Conservation (phyloP, 2,329 filamentous ascomycete genomes). For the Exophiala sp. region DNA sequence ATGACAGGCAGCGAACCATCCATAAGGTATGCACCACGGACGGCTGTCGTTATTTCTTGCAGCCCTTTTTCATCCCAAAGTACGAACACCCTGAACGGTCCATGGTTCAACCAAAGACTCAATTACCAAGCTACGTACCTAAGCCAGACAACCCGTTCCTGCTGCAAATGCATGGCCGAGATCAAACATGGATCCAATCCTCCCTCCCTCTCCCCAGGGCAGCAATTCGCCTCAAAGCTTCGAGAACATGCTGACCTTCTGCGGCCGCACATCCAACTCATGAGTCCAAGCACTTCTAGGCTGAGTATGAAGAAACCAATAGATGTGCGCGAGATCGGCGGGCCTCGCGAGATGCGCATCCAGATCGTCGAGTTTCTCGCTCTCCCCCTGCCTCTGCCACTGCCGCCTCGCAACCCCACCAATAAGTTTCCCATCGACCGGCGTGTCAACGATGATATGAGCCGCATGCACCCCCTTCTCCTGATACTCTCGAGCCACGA, state of each 20-base stretch:
- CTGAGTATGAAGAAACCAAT: constrained; percentile 52
- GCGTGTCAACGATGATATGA: constrained; percentile 52
- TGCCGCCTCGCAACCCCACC: constrained; percentile 15
- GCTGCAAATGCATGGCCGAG: too few relatives aligned
- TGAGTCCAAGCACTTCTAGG: constrained; percentile 48
- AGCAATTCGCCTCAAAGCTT: constrained; percentile 19
- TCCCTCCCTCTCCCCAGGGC: too few relatives aligned
- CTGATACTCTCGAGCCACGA: constrained; percentile 50
- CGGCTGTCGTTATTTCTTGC: too few relatives aligned
- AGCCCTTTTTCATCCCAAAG: too few relatives aligned
- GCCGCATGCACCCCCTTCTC: constrained; percentile 52
- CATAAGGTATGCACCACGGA: too few relatives aligned
- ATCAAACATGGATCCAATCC: too few relatives aligned
- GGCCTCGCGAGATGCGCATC: constrained; percentile 14
- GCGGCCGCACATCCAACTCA: constrained; percentile 47
- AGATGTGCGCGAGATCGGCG: constrained; percentile 49
- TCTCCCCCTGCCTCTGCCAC: constrained; percentile 15
- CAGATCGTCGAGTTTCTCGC: constrained; percentile 18
- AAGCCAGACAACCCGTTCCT: too few relatives aligned
- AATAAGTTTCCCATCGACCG: constrained; percentile 41
- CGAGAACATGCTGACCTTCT: constrained; percentile 24
- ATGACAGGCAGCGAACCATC: too few relatives aligned
- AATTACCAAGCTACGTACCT: too few relatives aligned
- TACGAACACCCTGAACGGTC: too few relatives aligned
- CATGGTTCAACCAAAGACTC: too few relatives aligned